Evolutionary conservation across 2,329 filamentous ascomycete species (phyloP), one percentile per base, ranked within the genome.

Genomic region (Rasamsonia emersonii): DNA sequence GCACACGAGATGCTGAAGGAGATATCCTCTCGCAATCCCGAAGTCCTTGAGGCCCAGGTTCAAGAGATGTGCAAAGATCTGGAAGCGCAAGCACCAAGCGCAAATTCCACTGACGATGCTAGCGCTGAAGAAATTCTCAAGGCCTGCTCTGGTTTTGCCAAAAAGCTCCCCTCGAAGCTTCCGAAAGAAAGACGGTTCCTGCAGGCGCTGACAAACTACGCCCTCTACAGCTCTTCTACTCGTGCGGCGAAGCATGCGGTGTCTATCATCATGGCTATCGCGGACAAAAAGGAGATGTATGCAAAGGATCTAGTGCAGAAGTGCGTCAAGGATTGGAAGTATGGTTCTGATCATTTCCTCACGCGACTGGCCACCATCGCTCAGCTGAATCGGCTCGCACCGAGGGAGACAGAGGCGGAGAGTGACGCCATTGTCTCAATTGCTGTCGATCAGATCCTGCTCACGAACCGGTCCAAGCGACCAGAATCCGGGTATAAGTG

Each of bases 221-320:
- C 88, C 2, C 70, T 89, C 13, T 82, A 84, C 49, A 89, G 89
- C 14, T 73, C 73, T 15, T 89, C 88, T 2, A 74, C 84, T 8
- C 79, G 80, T 52, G 83, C 85, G 6, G 85, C 89, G 14, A 98
- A 98, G 59, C 86, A 96, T 61, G 91, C 91, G 0, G 78, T 96
- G 29, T 88, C 85, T 17, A 86, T 98, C 42, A 70, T 98, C 33
- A 76, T 94, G 59, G 79, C 83, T 20, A 79, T 79, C 7, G 68
- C 77, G 14, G 77, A 88, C 30, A 76, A 76, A 45, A 91, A 85
- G 55, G 82, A 88, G 50, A 81, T 93, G 64, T 83, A 86, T 38
- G 84, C 86, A 5, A 86, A 81, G 32, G 86, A 93, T 45, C 70
- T 98, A 8, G 61, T 95, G 5, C 74, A 80, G 34, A 82, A 80